phyloP scores from a whole-genome alignment of 2,329 filamentous ascomycete species.

The Fusarium sp. region DNA sequence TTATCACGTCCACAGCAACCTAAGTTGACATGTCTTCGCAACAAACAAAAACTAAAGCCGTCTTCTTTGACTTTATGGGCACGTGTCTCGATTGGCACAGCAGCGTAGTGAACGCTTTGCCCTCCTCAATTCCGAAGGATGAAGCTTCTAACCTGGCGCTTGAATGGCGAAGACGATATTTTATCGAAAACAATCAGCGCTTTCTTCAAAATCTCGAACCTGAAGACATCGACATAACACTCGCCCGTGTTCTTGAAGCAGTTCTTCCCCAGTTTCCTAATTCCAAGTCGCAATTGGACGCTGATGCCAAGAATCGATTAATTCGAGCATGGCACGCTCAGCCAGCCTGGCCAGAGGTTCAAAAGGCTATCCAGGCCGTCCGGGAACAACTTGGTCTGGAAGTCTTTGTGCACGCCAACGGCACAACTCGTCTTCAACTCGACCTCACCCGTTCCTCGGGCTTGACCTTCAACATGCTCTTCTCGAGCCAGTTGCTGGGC shows the following conservation, averaged over 20 bases:
- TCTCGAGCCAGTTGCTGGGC: constrained; percentile 67
- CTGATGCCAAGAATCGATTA: constrained; percentile 40
- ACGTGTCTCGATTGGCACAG: constrained; percentile 71
- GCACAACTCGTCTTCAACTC: constrained; percentile 68
- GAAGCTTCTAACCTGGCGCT: constrained; percentile 61
- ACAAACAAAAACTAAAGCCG: constrained; percentile 56
- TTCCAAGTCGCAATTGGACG: constrained; percentile 28
- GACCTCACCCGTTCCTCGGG: constrained; percentile 65
- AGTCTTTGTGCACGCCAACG: constrained; percentile 69
- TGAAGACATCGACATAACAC: constrained; percentile 69
- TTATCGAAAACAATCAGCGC: constrained; percentile 60
- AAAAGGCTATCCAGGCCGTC: constrained; percentile 58
- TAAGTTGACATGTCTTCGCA: background rate
- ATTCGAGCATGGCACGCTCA: constrained; percentile 65
- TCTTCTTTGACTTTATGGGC: constrained; percentile 73
- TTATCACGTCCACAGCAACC: background rate
- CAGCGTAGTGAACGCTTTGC: constrained; percentile 55
- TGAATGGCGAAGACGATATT: constrained; percentile 67
- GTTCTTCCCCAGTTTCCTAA: constrained; percentile 47
- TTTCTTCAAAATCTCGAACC: constrained; percentile 50
- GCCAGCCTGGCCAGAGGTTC: constrained; percentile 67
- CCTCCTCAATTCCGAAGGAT: constrained; percentile 49
- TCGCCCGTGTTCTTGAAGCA: constrained; percentile 57
- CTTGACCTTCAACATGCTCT: constrained; percentile 66
- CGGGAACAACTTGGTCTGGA: constrained; percentile 56